Evolutionary conservation across 768 basidiomycete genomes (phyloP), one percentile per base, ranked within the genome.

Genomic region (Clavaria fumosa): DNA sequence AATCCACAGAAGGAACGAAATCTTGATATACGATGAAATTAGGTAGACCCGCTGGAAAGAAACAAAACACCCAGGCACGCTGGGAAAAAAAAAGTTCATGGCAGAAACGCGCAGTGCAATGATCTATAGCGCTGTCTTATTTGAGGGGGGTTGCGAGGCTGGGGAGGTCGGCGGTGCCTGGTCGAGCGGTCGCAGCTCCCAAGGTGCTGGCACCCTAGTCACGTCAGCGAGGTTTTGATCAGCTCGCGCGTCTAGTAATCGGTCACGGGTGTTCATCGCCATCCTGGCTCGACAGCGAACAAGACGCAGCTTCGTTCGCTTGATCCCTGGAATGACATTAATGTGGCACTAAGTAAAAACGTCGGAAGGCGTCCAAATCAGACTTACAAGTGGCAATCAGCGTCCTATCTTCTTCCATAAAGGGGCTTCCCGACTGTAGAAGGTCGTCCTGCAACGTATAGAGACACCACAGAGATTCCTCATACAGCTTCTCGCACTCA

Each of bases 401-500:
- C 27, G 71, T 68, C 21, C 76, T 68, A 48, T 88, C 85, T 47
- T 88, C 83, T 36, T 83, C 81, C 69, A 77, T 69, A 55, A 78
- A 86, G 2, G 85, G 82, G 50, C 85, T 88, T 10, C 76, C 81
- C 6, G 66, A 71, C 53, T 86, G 80, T 43, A 82, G 53, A 1
- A 88, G 63, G 49, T 93, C 83, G 52, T 97, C 95, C 52, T 90
- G 79, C 5, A 97, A 64, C 0, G 89, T 82, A 45, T 90, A 85
- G 21, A 97, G 64, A 52, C 90, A 83, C 88, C 89, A 95, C 5
- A 97, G 56, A 0, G 88, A 86, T 48, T 88, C 88, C 50, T 96
- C 91, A 57, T 97, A 99, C 24, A 93, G 64, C 53, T 80, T 82
- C 63, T 95, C 88, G 54, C 89, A 91, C 50, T 86, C 81, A 45